Evolutionary conservation across 306 rosid genomes (phyloP).

Genomic region (Ormosia semicastrata): DNA sequence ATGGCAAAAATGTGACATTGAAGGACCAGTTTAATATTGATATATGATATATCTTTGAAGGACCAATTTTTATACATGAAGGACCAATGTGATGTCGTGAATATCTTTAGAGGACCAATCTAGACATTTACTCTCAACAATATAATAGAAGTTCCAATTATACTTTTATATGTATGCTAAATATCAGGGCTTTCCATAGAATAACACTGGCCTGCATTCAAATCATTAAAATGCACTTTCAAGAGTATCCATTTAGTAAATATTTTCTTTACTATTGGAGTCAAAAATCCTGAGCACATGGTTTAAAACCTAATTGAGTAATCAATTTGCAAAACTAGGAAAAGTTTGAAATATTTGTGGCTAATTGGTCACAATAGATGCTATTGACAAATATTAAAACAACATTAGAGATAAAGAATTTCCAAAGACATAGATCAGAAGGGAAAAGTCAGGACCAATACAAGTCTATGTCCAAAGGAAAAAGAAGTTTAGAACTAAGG

Average conservation of each 20-base stretch:
- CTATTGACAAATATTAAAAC: neutral
- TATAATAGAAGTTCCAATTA: neutral
- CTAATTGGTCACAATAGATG: neutral
- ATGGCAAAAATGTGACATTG: neutral
- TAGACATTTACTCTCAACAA: neutral
- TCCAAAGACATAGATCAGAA: neutral
- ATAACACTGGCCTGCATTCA: neutral
- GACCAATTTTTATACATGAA: neutral
- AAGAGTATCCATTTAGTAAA: neutral
- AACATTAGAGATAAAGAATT: neutral
- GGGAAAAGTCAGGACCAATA: neutral
- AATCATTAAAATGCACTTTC: neutral
- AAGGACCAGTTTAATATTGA: neutral
- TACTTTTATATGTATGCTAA: neutral
- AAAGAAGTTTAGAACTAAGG: neutral
- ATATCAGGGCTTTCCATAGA: neutral
- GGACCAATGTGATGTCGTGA: neutral
- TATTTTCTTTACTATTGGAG: neutral
- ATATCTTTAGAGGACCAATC: neutral
- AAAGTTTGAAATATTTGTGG: neutral
- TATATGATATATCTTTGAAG: neutral
- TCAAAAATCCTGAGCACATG: neutral
- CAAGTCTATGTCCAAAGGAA: conserved; percentile 6
- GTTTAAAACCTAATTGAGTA: neutral
- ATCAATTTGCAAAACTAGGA: conserved; percentile 10